Evolutionary conservation across 2,329 filamentous ascomycete species (phyloP).

Genomic region (Colletotrichum coccodes): DNA sequence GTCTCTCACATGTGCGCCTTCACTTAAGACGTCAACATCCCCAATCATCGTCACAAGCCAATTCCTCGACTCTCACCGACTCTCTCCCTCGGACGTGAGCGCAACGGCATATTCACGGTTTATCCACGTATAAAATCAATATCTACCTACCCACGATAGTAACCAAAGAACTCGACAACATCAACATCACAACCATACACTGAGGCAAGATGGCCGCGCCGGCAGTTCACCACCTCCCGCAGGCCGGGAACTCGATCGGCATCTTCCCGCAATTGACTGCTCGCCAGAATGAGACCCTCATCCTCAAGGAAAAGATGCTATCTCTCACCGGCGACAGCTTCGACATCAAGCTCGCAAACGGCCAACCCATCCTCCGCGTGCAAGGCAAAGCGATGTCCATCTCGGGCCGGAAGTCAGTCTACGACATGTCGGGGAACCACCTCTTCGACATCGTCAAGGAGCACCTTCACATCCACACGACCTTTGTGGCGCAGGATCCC

Average conservation of each 20-base stretch:
- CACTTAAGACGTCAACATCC: neutral
- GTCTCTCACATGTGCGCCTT: neutral
- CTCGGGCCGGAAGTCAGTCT: constrained; percentile 65
- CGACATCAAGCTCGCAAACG: constrained; percentile 65
- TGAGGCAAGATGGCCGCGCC: neutral
- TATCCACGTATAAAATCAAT: neutral
- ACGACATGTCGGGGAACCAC: constrained; percentile 61
- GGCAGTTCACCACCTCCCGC: constrained; percentile 36
- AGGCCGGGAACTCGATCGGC: constrained; percentile 46
- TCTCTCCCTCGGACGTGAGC: too few relatives aligned
- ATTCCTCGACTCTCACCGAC: too few relatives aligned
- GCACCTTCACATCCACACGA: constrained; percentile 59
- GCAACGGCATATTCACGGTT: neutral
- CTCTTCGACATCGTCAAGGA: constrained; percentile 70
- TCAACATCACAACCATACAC: too few relatives aligned
- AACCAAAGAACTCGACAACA: neutral
- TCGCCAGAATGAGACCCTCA: constrained; percentile 56
- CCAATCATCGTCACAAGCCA: neutral
- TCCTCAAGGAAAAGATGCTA: constrained; percentile 70
- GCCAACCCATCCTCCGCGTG: constrained; percentile 64
- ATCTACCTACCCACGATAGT: neutral
- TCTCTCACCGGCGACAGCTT: constrained; percentile 73
- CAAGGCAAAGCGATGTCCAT: constrained; percentile 64
- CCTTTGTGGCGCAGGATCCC: constrained; percentile 60
- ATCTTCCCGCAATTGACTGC: constrained; percentile 52